These are phyloP conservation scores for Carex pumila DNA, from an alignment of 176 grass and related monocot species.

Conservation along the genomic window DNA sequence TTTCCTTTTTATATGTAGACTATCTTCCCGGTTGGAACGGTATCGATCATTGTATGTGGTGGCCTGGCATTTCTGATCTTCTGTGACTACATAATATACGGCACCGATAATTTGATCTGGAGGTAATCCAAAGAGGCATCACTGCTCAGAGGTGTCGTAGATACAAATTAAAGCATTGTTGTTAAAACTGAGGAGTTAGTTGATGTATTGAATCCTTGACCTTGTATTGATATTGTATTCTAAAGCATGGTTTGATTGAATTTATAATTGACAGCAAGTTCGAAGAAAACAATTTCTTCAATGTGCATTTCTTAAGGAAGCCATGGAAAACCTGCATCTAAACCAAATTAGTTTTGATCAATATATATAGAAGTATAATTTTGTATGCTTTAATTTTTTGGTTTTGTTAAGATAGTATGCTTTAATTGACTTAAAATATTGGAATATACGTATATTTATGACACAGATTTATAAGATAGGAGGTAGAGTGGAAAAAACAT, in stretches of 20 bases:
- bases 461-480: no score
- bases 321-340: not conserved
- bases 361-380: no score
- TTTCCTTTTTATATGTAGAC: constrained; percentile 12
- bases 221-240: not conserved
- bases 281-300: no score
- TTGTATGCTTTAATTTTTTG: no score
- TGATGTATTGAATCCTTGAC: not conserved
- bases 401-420: no score
- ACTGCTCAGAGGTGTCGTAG: not conserved
- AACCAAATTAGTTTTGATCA: no score
- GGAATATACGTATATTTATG: no score
- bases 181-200: not conserved
- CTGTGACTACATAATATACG: constrained; percentile 89
- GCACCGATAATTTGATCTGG: constrained; percentile 91
- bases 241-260: not conserved
- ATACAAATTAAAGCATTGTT: not conserved
- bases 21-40: constrained; percentile 63
- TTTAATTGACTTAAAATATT: no score
- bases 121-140: constrained; percentile 68
- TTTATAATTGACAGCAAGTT: not conserved
- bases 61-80: constrained; percentile 61
- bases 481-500: no score
- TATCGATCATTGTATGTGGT: constrained; percentile 62
- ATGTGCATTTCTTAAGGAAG: not conserved